Evolutionary conservation across 805 yeast genomes (phyloP).

Genomic region (Saccharomyces paradoxus): DNA sequence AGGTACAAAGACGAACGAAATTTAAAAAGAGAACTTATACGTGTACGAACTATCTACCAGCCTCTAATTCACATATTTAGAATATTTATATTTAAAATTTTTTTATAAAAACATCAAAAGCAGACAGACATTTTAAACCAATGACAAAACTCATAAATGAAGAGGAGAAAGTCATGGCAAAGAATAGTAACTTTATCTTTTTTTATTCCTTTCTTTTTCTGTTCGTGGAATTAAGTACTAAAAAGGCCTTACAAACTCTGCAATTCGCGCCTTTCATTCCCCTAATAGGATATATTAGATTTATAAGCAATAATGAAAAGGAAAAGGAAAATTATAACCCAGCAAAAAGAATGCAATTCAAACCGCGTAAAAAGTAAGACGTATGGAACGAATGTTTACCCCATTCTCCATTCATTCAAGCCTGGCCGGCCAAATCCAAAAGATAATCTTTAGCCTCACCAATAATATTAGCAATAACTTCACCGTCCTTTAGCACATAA

Average conservation of each 20-base stretch:
- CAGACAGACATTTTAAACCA: not conserved
- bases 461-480: constrained; percentile 33
- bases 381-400: not conserved
- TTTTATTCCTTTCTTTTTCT: not conserved
- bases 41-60: not conserved
- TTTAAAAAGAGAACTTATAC: not conserved
- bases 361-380: too few relatives aligned
- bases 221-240: not conserved
- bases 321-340: not conserved
- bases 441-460: constrained; percentile 33
- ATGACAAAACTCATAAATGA: not conserved
- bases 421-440: constrained; percentile 15
- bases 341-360: not conserved
- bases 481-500: constrained; percentile 30
- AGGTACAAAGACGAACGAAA: not conserved
- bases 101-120: not conserved
- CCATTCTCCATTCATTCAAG: too few relatives aligned
- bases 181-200: not conserved
- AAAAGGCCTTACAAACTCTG: not conserved
- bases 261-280: not conserved
- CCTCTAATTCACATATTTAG: not conserved
- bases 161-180: not conserved
- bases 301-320: not conserved
- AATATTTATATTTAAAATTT: not conserved
- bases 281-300: not conserved